Evolutionary conservation across 768 basidiomycete genomes (phyloP).

Genomic region (Pisolithus albus): DNA sequence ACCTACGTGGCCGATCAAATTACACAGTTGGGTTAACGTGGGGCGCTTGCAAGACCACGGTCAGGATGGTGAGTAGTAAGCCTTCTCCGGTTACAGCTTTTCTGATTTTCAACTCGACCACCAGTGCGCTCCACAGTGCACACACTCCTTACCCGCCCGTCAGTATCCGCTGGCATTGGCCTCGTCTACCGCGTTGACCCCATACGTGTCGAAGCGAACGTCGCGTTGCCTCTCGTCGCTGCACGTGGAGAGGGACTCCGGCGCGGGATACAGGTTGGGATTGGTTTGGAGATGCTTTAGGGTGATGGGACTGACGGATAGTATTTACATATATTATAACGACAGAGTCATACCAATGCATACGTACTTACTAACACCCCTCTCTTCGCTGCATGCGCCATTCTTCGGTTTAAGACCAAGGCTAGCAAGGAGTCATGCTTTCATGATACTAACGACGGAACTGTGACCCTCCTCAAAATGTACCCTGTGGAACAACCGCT

Average conservation of each 20-base stretch:
- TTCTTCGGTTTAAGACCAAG: no score
- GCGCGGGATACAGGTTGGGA: conserved; percentile 73
- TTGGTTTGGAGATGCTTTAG: conserved; percentile 73
- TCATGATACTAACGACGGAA: no score
- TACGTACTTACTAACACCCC: background rate
- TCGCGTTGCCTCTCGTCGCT: conserved; percentile 75
- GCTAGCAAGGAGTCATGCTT: no score
- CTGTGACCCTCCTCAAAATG: no score
- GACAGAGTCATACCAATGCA: background rate
- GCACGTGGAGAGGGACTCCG: conserved; percentile 58
- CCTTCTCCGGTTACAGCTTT: conserved; percentile 29
- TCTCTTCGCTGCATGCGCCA: background rate
- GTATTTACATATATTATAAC: background rate
- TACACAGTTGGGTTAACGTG: conserved; percentile 75
- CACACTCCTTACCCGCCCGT: conserved; percentile 33
- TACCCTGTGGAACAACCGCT: no score
- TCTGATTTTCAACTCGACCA: background rate
- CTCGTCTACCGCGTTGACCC: conserved; percentile 80
- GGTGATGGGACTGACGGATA: no score
- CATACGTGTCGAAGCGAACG: conserved; percentile 80
- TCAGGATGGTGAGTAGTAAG: conserved; percentile 26
- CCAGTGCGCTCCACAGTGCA: conserved; percentile 7
- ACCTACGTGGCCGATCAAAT: conserved; percentile 79
- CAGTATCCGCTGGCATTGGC: conserved; percentile 75
- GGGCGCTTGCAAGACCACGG: conserved; percentile 40